These are phyloP conservation scores for Suillus luteus DNA, from an alignment of 768 basidiomycete species.

Conservation along the genomic window DNA sequence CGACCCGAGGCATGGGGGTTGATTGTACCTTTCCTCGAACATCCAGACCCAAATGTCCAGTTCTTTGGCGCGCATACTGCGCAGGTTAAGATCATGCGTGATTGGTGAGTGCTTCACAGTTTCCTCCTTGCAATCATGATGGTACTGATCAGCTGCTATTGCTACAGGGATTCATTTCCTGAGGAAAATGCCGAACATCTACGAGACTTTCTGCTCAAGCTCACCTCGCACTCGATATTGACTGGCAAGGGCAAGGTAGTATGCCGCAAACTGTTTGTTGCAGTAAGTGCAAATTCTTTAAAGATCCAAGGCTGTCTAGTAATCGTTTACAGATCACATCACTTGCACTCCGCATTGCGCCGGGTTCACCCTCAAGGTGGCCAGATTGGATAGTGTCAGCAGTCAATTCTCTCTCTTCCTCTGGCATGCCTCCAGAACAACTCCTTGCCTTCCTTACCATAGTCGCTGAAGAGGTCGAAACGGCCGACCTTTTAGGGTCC, in stretches of 20 bases:
- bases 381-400: conserved; percentile 75
- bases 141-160: conserved; percentile 11
- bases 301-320: conserved; percentile 2
- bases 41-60: conserved; percentile 79
- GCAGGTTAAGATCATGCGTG: conserved; percentile 91
- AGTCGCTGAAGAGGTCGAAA: conserved; percentile 78
- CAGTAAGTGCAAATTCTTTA: conserved; percentile 49
- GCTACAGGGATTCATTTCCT: conserved; percentile 72
- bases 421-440: conserved; percentile 58
- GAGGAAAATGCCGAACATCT: conserved; percentile 57
- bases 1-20: conserved; percentile 82
- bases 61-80: conserved; percentile 95
- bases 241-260: conserved; percentile 67
- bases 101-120: conserved; percentile 61
- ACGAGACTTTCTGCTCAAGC: conserved; percentile 65
- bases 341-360: conserved; percentile 69
- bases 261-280: conserved; percentile 84
- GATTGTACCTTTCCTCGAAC: conserved; percentile 71
- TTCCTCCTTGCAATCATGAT: neutral
- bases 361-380: conserved; percentile 62
- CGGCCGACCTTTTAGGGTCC: conserved; percentile 71
- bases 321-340: conserved; percentile 53
- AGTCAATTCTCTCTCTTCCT: conserved; percentile 59
- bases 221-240: conserved; percentile 66
- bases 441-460: conserved; percentile 80